phyloP scores from a whole-genome alignment of 345 rosid species.

The Eucalyptus curtisii region DNA sequence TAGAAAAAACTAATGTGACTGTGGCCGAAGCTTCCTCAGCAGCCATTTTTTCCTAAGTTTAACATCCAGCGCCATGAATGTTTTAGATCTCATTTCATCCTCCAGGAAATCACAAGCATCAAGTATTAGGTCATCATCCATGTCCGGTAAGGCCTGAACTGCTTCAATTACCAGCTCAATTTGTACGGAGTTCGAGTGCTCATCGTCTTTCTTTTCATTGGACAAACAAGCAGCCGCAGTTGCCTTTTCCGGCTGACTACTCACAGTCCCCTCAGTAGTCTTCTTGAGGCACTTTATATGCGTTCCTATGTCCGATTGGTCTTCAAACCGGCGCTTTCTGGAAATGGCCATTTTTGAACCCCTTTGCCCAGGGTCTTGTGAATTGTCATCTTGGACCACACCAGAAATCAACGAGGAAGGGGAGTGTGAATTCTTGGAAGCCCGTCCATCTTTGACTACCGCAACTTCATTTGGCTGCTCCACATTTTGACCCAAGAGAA shows the following conservation, averaged over 20 bases:
- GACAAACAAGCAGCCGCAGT: background rate
- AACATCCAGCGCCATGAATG: constrained; percentile 66
- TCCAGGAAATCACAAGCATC: constrained; percentile 88
- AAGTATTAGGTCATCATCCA: constrained; percentile 80
- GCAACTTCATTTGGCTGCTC: constrained; percentile 30
- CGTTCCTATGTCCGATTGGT: constrained; percentile 5
- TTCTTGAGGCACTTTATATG: constrained; percentile 21
- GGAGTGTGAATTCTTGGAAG: constrained; percentile 12
- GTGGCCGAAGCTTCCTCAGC: constrained; percentile 63
- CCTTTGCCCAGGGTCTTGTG: background rate
- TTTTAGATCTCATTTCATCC: constrained; percentile 71
- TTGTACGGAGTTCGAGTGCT: constrained; percentile 8
- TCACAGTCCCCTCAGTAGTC: background rate
- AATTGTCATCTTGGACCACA: constrained; percentile 27
- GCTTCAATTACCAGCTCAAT: constrained; percentile 58
- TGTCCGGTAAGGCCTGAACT: constrained; percentile 59
- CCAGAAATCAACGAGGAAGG: constrained; percentile 17
- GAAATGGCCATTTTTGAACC: background rate
- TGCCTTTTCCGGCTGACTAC: background rate
- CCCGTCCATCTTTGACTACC: constrained; percentile 7
- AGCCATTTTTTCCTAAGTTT: constrained; percentile 75
- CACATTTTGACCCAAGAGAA: constrained; percentile 38
- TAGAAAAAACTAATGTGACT: background rate
- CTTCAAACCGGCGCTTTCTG: constrained; percentile 26
- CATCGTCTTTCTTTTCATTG: constrained; percentile 7